Evolutionary conservation across 1,284 basidiomycete species (phyloP).

Genomic region (Kwoniella shivajii): DNA sequence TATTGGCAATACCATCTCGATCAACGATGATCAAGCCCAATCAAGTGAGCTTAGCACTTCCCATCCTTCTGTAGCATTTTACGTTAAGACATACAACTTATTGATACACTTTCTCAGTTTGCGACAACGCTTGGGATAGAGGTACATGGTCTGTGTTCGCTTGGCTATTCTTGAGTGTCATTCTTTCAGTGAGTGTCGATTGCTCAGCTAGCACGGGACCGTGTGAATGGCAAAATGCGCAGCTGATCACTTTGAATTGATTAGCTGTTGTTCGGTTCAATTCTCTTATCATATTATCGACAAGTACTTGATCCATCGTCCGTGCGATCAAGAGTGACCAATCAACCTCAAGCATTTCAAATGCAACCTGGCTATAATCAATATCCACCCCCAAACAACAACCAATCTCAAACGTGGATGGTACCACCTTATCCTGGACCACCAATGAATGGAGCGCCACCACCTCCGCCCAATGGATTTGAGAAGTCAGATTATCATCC

Average conservation of each 20-base stretch:
- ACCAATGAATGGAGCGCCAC: slow-evolving; percentile 24
- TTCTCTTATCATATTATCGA: slow-evolving; percentile 69
- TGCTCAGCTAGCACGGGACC: slow-evolving; percentile 46
- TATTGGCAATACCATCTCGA: slow-evolving; percentile 7
- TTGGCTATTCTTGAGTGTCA: slow-evolving; percentile 61
- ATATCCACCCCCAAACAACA: slow-evolving; percentile 19
- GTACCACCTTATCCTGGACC: slow-evolving; percentile 52
- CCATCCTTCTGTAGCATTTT: not conserved
- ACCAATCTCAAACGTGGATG: slow-evolving; percentile 41
- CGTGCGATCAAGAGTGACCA: slow-evolving; percentile 42
- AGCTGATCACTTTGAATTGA: slow-evolving; percentile 45
- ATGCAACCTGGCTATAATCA: slow-evolving; percentile 31
- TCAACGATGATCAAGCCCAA: slow-evolving; percentile 11
- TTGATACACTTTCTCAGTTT: slow-evolving; percentile 51
- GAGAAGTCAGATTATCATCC: slow-evolving; percentile 44
- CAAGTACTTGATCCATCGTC: slow-evolving; percentile 67
- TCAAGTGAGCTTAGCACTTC: slow-evolving; percentile 42
- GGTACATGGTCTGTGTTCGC: slow-evolving; percentile 66
- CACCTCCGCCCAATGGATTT: slow-evolving; percentile 20
- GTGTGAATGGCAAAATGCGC: slow-evolving; percentile 22
- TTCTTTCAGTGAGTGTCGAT: slow-evolving; percentile 35
- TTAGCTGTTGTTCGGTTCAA: slow-evolving; percentile 62
- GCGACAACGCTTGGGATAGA: slow-evolving; percentile 61
- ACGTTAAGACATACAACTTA: not conserved
- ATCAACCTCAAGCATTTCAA: slow-evolving; percentile 29